phyloP scores from a whole-genome alignment of 257 asterid genomes.

The Salvia rosmarinus region DNA sequence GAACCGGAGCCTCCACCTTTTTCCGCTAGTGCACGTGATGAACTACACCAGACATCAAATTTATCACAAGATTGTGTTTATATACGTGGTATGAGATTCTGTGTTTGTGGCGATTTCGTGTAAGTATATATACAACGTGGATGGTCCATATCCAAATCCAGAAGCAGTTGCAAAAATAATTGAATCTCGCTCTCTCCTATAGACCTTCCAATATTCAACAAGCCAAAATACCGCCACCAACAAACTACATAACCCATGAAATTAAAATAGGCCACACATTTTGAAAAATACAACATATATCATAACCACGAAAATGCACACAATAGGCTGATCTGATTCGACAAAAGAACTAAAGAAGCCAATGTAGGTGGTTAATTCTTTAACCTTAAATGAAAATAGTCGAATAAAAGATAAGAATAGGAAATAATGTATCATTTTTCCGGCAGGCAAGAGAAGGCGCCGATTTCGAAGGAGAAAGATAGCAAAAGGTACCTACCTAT shows the following conservation, averaged over 20 bases:
- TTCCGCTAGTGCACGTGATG: slow-evolving; percentile 10
- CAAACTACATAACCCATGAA: slow-evolving; percentile 18
- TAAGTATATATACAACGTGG: neutral
- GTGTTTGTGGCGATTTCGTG: neutral
- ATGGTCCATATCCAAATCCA: neutral
- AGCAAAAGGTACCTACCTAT: slow-evolving; percentile 1
- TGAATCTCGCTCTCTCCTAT: neutral
- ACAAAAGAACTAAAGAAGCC: slow-evolving; percentile 10
- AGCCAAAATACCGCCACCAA: neutral
- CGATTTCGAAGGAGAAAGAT: slow-evolving; percentile 1
- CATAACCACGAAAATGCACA: neutral
- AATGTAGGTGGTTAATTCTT: slow-evolving; percentile 15
- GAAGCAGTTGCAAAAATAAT: neutral
- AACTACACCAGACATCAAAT: slow-evolving; percentile 6
- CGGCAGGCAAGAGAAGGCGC: slow-evolving; percentile 45
- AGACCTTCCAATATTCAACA: neutral
- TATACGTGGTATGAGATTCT: neutral
- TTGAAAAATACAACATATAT: neutral
- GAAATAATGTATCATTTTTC: slow-evolving; percentile 20
- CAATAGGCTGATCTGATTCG: neutral
- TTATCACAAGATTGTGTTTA: neutral
- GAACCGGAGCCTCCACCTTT: neutral
- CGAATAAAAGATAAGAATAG: neutral
- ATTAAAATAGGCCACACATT: neutral
- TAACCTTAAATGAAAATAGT: neutral